Conservation (phyloP, 495 filamentous ascomycete species). For the Saxophila tyrrhenica region DNA sequence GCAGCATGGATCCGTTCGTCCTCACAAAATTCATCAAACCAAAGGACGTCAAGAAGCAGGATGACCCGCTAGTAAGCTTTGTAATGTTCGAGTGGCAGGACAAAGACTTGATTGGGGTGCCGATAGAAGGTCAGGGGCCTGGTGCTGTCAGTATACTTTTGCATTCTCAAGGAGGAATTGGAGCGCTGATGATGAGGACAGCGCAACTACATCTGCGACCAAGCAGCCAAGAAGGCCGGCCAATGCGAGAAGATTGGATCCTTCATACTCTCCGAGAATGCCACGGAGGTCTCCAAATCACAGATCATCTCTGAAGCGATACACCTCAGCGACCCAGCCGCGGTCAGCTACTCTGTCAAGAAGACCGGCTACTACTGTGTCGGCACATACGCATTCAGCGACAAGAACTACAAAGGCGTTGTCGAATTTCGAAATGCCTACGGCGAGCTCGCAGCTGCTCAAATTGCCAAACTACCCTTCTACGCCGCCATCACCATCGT, state of each 20-base stretch:
- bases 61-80: constrained; percentile 66
- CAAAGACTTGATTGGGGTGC: constrained; percentile 58
- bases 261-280: constrained; percentile 69
- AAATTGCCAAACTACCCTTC: constrained; percentile 95
- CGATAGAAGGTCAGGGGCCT: constrained; percentile 6
- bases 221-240: constrained; percentile 49
- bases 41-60: constrained; percentile 22
- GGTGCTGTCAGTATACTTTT: neutral
- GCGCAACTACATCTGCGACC: constrained; percentile 60
- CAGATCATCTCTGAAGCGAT: constrained; percentile 68
- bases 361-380: constrained; percentile 97
- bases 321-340: constrained; percentile 61
- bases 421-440: constrained; percentile 92
- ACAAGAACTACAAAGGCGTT: constrained; percentile 58
- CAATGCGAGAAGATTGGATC: constrained; percentile 72
- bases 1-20: constrained; percentile 79
- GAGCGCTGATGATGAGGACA: neutral
- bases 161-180: neutral
- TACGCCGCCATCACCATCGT: constrained; percentile 91
- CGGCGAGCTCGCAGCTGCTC: constrained; percentile 85
- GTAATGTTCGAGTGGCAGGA: constrained; percentile 94
- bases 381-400: constrained; percentile 54
- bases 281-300: constrained; percentile 52
- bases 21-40: constrained; percentile 64
- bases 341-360: constrained; percentile 69